A percentile compares a stretch with the other conserved stretches of the same genome.
These are phyloP conservation scores for Hansenula anomala DNA, from an alignment of 1,139 yeast genomes.

Conservation along the genomic window DNA sequence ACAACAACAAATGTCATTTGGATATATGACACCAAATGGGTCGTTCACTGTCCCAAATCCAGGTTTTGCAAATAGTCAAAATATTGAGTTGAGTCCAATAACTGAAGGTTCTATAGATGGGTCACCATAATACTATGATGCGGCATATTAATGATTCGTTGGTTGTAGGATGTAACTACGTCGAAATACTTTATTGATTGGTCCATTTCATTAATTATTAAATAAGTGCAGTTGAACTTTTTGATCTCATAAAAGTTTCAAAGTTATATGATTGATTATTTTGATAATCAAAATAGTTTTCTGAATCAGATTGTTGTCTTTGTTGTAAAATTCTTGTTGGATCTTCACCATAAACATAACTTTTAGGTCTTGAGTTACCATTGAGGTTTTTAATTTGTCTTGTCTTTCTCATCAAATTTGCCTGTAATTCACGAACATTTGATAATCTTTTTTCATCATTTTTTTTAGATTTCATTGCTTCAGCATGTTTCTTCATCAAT, in stretches of 20 bases:
- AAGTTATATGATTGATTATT: conserved; percentile 13
- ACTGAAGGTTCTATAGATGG: conserved; percentile 22
- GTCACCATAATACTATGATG: conserved; percentile 6
- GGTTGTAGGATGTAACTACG: too few relatives aligned
- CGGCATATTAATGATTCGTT: neutral
- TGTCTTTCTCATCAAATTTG: conserved; percentile 4
- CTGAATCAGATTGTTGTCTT: neutral
- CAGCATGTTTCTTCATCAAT: conserved; percentile 10
- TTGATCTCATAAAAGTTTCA: conserved; percentile 10
- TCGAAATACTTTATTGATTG: too few relatives aligned
- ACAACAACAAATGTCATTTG: conserved; percentile 3
- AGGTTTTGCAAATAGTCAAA: conserved; percentile 9
- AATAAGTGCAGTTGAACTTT: conserved; percentile 1
- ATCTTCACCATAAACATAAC: conserved; percentile 2
- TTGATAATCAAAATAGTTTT: conserved; percentile 14
- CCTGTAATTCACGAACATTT: conserved; percentile 9
- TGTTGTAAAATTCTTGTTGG: neutral
- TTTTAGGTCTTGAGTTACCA: conserved; percentile 1
- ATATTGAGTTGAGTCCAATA: conserved; percentile 20
- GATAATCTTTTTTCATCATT: conserved; percentile 9
- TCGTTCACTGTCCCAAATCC: conserved; percentile 20
- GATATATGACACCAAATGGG: conserved; percentile 17
- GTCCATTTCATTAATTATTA: too few relatives aligned
- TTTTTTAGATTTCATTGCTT: conserved; percentile 9
- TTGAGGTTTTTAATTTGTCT: conserved; percentile 1